A percentile compares a stretch with the other conserved stretches of the same genome.
phyloP scores from a whole-genome alignment of 306 rosid genomes.

The Prunus mongolica region DNA sequence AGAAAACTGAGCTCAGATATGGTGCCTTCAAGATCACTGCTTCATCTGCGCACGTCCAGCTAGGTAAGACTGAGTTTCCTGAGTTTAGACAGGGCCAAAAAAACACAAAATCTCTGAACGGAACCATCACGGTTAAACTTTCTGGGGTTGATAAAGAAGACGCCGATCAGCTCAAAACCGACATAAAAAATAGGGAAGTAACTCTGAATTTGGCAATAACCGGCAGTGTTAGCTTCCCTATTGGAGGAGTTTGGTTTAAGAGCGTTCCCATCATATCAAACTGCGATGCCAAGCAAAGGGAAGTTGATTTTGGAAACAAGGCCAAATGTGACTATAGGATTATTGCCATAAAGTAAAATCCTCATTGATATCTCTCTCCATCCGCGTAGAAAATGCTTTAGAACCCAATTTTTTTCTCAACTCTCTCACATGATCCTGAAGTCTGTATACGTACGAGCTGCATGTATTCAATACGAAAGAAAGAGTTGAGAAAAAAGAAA shows the following conservation, averaged over 20 bases:
- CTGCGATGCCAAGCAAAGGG: constrained; percentile 21
- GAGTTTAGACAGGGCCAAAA: constrained; percentile 32
- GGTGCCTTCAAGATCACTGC: constrained; percentile 20
- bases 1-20: constrained; percentile 26
- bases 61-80: constrained; percentile 14
- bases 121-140: constrained; percentile 4
- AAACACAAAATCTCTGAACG: constrained; percentile 23
- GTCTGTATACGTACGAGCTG: not conserved
- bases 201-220: constrained; percentile 21
- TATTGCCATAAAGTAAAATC: not conserved
- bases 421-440: not conserved
- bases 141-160: constrained; percentile 15
- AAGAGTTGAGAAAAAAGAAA: no score
- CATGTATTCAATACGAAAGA: not conserved
- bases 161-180: constrained; percentile 13
- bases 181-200: constrained; percentile 16
- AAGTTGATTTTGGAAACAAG: constrained; percentile 33
- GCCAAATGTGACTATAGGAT: constrained; percentile 35
- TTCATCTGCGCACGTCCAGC: not conserved
- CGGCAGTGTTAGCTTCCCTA: constrained; percentile 33
- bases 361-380: not conserved
- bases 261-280: constrained; percentile 23
- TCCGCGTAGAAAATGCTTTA: not conserved
- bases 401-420: not conserved
- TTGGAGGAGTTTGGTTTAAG: constrained; percentile 15